These are phyloP conservation scores for Starmerella sirachaensis DNA, from an alignment of 805 yeast species.

Conservation along the genomic window DNA sequence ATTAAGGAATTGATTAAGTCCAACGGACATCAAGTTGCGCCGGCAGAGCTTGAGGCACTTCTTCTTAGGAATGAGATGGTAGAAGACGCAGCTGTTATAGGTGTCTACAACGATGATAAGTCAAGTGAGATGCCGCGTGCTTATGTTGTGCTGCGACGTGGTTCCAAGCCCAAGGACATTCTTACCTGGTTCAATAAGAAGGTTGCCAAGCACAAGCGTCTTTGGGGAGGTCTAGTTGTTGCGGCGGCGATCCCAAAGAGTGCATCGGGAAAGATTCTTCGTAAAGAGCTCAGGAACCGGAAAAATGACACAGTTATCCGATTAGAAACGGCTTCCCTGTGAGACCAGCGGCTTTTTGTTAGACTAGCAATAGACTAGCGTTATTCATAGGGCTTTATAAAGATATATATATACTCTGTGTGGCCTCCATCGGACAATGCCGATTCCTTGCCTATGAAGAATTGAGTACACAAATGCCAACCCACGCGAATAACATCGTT, in stretches of 20 bases:
- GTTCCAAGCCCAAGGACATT: conserved; percentile 21
- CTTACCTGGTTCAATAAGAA: conserved; percentile 28
- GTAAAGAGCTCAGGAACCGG: conserved; percentile 69
- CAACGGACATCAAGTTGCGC: conserved; percentile 80
- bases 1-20: conserved; percentile 57
- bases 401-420: too few relatives aligned
- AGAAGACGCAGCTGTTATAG: conserved; percentile 82
- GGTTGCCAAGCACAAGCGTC: conserved; percentile 31
- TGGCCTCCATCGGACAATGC: too few relatives aligned
- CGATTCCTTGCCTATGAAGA: too few relatives aligned
- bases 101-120: conserved; percentile 57
- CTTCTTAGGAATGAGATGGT: conserved; percentile 64
- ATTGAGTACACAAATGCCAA: too few relatives aligned
- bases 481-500: too few relatives aligned
- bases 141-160: conserved; percentile 24
- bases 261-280: conserved; percentile 87
- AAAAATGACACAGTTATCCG: conserved; percentile 20
- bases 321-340: conserved; percentile 15
- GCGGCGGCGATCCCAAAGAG: conserved; percentile 85
- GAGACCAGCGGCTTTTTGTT: background rate
- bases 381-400: too few relatives aligned
- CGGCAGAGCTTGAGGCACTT: conserved; percentile 87
- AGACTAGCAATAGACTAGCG: background rate
- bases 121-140: conserved; percentile 51
- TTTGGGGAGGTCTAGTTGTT: conserved; percentile 43